Conservation (phyloP, 2,329 filamentous ascomycete species). For the Aureobasidium sp. region DNA sequence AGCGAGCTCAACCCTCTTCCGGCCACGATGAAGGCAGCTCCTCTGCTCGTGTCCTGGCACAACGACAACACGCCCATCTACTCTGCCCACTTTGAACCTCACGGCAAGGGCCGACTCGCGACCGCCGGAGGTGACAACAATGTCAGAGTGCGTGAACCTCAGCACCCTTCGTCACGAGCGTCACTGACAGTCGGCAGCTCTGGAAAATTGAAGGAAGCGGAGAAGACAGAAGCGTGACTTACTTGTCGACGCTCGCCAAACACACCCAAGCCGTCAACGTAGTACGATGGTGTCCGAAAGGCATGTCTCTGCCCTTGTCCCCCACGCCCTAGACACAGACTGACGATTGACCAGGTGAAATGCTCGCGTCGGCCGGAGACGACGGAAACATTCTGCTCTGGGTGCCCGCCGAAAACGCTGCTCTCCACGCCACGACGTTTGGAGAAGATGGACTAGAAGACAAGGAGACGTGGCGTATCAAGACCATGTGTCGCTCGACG, state of each 20-base stretch:
- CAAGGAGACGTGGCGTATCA: slow-evolving; percentile 93
- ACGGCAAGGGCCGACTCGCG: slow-evolving; percentile 82
- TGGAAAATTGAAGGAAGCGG: slow-evolving; percentile 84
- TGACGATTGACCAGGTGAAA: slow-evolving; percentile 55
- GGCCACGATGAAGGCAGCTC: slow-evolving; percentile 77
- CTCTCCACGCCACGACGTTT: slow-evolving; percentile 50
- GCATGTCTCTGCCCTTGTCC: slow-evolving; percentile 40
- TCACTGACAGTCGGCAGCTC: slow-evolving; percentile 46
- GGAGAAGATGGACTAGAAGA: slow-evolving; percentile 83
- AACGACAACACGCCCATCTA: slow-evolving; percentile 95
- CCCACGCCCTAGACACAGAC: background rate
- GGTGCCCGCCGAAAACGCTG: slow-evolving; percentile 74
- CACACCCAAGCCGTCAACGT: slow-evolving; percentile 98
- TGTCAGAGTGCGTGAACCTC: slow-evolving; percentile 61
- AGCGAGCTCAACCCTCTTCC: background rate
- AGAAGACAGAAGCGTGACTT: slow-evolving; percentile 81
- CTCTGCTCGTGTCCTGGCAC: slow-evolving; percentile 97
- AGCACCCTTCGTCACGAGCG: slow-evolving; percentile 12
- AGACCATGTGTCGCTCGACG: slow-evolving; percentile 93
- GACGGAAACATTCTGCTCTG: slow-evolving; percentile 96
- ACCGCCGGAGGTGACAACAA: slow-evolving; percentile 96
- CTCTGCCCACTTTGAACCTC: slow-evolving; percentile 90
- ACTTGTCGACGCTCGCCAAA: slow-evolving; percentile 82
- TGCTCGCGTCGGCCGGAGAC: slow-evolving; percentile 89
- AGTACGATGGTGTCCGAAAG: slow-evolving; percentile 88